phyloP scores from a whole-genome alignment of 352 stramenopile genomes.

The Globisporangium nagaii region DNA sequence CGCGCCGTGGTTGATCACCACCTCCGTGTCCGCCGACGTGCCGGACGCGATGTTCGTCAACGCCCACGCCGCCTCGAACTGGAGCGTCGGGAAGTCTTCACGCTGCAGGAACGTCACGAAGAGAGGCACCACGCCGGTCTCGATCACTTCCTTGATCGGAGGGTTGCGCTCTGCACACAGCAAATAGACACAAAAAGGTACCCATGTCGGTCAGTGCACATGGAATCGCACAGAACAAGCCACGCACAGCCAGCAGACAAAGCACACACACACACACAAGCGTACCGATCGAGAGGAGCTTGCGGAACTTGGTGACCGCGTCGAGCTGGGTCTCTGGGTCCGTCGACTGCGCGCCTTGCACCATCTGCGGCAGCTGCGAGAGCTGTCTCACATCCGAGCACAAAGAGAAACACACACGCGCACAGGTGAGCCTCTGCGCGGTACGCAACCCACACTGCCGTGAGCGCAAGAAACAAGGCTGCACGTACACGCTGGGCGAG shows the following conservation, averaged over 20 bases:
- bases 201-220: no score
- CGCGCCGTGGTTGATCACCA: slow-evolving; percentile 96
- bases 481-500: slow-evolving; percentile 46
- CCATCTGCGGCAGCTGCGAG: slow-evolving; percentile 93
- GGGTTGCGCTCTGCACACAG: slow-evolving; percentile 91
- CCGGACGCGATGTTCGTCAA: slow-evolving; percentile 99
- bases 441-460: no score
- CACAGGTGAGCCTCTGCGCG: slow-evolving; percentile 7
- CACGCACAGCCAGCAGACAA: no score
- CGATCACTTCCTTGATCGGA: slow-evolving; percentile 98
- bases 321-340: slow-evolving; percentile 93
- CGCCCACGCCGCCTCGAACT: slow-evolving; percentile 99
- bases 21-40: slow-evolving; percentile 96
- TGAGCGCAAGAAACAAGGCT: slow-evolving; percentile 9
- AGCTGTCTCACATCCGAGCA: slow-evolving; percentile 48
- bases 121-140: slow-evolving; percentile 95
- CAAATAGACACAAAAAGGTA: slow-evolving; percentile 7
- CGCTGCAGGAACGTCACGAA: slow-evolving; percentile 98
- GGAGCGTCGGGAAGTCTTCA: slow-evolving; percentile 89
- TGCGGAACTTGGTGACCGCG: slow-evolving; percentile 97
- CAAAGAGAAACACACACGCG: background rate
- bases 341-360: slow-evolving; percentile 88
- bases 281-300: slow-evolving; percentile 96
- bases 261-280: background rate
- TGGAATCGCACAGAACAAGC: no score